Evolutionary conservation across 139 green algal genomes (phyloP), one percentile per base, ranked within the genome.

Genomic region (Astrephomene gubernaculifera): DNA sequence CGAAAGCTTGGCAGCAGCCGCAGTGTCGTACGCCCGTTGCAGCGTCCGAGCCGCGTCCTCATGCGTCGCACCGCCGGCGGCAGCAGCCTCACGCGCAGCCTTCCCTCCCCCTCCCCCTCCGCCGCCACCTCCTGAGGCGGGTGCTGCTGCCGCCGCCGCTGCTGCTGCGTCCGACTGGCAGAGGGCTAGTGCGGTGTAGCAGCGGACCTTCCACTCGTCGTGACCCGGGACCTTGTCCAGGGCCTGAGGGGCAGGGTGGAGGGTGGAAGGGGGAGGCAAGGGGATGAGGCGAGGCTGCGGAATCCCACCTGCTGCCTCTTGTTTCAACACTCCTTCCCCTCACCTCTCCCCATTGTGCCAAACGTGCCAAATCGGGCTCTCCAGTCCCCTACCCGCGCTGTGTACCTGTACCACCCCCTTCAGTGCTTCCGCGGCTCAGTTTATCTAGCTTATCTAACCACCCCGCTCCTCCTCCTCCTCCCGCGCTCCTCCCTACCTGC

Each of bases 201-300:
- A 88, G 24, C 86, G 88, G 43, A 89, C 81, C 36, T 86, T 87
- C 91, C 91, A 94, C 61, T 92, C 89, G 57, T 90, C 83, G 31
- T 92, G 89, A 0, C 86, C 86, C 6, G 89, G 81, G 27, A 93
- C 91, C 76, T 91, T 89, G 8, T 92, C 83, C 67, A 94, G 86
- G 3, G 88, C 86, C 79, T 88, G 79, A 21, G 68, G 38, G 27
- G 41, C 27, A 1, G 38, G 68, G 27, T 24, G 57, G 57, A 6
- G 19, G 6, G 57, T 9, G 57, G 17, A 24, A 33, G 9, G 57
- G 19, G 22, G 17, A n/a, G 17, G 57, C n/a, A n/a, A n/a, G n/a
- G n/a, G n/a, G n/a, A n/a, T n/a, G n/a, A n/a, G n/a, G n/a, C n/a
- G n/a, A n/a, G n/a, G n/a, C n/a, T n/a, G n/a, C n/a, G n/a, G n/a